These are phyloP conservation scores for Ophiocytium majus DNA, from an alignment of 352 stramenopile genomes.

Conservation along the genomic window DNA sequence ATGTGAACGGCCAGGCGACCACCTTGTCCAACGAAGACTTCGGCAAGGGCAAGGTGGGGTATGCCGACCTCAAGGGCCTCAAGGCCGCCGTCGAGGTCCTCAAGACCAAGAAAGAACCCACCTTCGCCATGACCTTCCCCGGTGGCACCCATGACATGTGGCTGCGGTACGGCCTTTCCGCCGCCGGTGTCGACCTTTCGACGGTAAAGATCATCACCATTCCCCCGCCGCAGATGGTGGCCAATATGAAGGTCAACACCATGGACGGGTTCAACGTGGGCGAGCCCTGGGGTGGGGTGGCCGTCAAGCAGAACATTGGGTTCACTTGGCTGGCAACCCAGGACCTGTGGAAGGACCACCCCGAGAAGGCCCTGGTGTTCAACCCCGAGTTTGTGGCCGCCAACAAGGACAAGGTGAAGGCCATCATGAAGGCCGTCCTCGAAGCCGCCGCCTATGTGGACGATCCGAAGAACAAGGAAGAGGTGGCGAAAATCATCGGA, in stretches of 20 bases:
- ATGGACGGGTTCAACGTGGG: slow-evolving; percentile 1
- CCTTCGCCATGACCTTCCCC: slow-evolving; percentile 8
- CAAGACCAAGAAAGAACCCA: background rate
- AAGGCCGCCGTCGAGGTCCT: too few relatives aligned
- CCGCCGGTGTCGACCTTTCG: background rate
- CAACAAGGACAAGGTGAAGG: background rate
- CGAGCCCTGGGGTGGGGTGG: background rate
- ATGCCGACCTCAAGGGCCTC: background rate
- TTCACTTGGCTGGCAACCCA: background rate
- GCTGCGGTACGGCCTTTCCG: background rate
- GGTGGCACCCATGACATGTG: background rate
- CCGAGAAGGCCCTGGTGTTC: background rate
- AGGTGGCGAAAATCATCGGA: background rate
- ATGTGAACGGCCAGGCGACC: background rate
- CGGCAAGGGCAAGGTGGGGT: background rate
- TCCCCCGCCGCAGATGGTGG: background rate
- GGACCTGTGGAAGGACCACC: background rate
- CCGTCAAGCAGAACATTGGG: background rate
- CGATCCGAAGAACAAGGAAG: background rate
- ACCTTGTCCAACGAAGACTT: background rate
- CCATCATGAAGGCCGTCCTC: background rate
- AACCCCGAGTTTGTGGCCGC: background rate
- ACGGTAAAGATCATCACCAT: background rate
- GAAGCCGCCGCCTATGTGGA: background rate
- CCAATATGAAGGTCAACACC: background rate